A percentile compares a stretch with the other conserved stretches of the same genome.
Evolutionary conservation across 164 flowering plant genomes (phyloP).

Genomic region (Sextonia rubra): DNA sequence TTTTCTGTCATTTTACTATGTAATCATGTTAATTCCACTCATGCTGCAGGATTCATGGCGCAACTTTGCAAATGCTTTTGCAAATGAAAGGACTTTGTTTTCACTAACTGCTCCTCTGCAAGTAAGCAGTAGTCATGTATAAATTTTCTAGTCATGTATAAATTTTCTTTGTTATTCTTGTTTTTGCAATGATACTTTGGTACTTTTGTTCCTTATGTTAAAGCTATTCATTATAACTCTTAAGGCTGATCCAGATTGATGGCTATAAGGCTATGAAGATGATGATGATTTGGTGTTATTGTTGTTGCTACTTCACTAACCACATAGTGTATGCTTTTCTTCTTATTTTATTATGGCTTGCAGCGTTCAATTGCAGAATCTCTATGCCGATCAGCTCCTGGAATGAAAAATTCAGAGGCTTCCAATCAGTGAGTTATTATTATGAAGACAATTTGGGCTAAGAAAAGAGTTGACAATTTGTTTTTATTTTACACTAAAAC

Average conservation of each 20-base stretch:
- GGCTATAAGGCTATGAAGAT: too few species aligned
- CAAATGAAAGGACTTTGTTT: slow-evolving; percentile 52
- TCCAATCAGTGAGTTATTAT: slow-evolving; percentile 65
- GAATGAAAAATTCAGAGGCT: slow-evolving; percentile 55
- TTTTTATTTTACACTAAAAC: neutral
- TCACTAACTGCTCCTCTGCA: slow-evolving; percentile 60
- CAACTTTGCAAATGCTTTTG: slow-evolving; percentile 70
- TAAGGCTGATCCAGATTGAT: too few species aligned
- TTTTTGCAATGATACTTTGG: neutral
- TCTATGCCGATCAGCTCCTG: slow-evolving; percentile 70
- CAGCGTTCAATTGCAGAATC: slow-evolving; percentile 92
- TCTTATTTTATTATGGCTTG: slow-evolving; percentile 2
- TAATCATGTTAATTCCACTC: neutral
- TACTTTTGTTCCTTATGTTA: too few species aligned
- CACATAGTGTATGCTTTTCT: neutral
- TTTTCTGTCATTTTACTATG: too few species aligned
- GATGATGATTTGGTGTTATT: too few species aligned
- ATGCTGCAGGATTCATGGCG: slow-evolving; percentile 79
- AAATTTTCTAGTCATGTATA: neutral
- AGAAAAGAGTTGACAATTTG: neutral
- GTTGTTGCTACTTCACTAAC: too few species aligned
- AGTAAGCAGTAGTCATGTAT: slow-evolving; percentile 35
- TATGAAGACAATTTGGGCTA: too few species aligned
- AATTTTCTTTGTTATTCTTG: neutral
- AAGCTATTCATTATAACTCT: too few species aligned